Evolutionary conservation across 73 alveolate species (phyloP).

Genomic region (Tetrahymena elliotti): DNA sequence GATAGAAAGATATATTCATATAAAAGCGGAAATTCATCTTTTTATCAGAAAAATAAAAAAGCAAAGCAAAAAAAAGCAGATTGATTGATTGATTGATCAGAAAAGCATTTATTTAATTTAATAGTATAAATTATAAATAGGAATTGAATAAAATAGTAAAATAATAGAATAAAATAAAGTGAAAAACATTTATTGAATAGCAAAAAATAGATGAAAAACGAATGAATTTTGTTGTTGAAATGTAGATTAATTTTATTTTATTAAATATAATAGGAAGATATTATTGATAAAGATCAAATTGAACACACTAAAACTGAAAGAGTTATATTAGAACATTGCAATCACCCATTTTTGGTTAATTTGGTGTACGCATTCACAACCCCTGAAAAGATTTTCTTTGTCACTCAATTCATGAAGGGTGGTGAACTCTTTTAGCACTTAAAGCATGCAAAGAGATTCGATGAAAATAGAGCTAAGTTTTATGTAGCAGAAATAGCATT

Average conservation of each 20-base stretch:
- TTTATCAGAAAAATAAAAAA: background rate
- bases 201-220: too few relatives aligned
- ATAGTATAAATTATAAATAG: background rate
- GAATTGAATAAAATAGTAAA: background rate
- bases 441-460: slow-evolving; percentile 54
- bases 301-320: slow-evolving; percentile 82
- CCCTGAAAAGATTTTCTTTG: slow-evolving; percentile 75
- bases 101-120: background rate
- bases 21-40: too few relatives aligned
- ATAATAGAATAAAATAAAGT: too few relatives aligned
- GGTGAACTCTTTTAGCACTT: slow-evolving; percentile 75
- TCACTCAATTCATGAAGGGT: slow-evolving; percentile 77
- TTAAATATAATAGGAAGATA: slow-evolving; percentile 74
- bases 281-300: slow-evolving; percentile 81
- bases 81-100: background rate
- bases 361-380: slow-evolving; percentile 70
- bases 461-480: slow-evolving; percentile 61
- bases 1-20: too few relatives aligned
- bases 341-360: slow-evolving; percentile 75
- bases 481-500: slow-evolving; percentile 67
- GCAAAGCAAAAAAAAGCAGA: background rate
- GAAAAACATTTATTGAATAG: too few relatives aligned
- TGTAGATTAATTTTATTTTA: slow-evolving; percentile 45
- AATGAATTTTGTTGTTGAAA: background rate
- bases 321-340: slow-evolving; percentile 71